Conservation (phyloP, 78 protist species). For the Polysphondylium violaceum region DNA sequence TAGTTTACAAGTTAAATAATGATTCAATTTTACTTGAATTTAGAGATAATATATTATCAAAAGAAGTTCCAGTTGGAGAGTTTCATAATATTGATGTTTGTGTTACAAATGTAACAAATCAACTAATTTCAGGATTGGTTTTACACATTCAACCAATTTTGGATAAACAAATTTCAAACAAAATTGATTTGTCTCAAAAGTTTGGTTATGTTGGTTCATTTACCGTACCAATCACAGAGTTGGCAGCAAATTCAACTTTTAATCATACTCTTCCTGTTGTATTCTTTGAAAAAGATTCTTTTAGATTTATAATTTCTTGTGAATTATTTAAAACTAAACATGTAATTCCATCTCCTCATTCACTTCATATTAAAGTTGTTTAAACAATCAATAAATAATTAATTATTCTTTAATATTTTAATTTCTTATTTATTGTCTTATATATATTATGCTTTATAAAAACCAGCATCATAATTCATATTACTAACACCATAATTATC, state of each 20-base stretch:
- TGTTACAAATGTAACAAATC: constrained; percentile 27
- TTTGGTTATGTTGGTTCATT: constrained; percentile 73
- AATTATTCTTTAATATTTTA: no score
- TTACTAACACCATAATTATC: no score
- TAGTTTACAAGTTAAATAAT: constrained; percentile 46
- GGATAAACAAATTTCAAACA: constrained; percentile 5
- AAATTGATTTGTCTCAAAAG: neutral
- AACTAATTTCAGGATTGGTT: constrained; percentile 33
- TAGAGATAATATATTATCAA: constrained; percentile 17
- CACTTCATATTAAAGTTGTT: constrained; percentile 19
- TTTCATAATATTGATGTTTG: constrained; percentile 27
- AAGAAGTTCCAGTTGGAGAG: constrained; percentile 23
- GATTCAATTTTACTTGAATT: constrained; percentile 50
- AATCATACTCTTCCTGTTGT: constrained; percentile 50
- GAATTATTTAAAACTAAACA: constrained; percentile 73
- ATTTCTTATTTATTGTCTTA: no score
- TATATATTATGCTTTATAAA: no score
- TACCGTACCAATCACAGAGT: constrained; percentile 64
- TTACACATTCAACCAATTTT: constrained; percentile 53
- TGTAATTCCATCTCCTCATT: constrained; percentile 26
- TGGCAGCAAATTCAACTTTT: constrained; percentile 6
- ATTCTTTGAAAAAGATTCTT: constrained; percentile 64
- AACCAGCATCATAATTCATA: no score
- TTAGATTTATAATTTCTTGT: constrained; percentile 45
- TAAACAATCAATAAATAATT: neutral